Evolutionary conservation across 1,284 basidiomycete species (phyloP), one percentile per base, ranked within the genome.

Genomic region (Ustilago cynodontis): DNA sequence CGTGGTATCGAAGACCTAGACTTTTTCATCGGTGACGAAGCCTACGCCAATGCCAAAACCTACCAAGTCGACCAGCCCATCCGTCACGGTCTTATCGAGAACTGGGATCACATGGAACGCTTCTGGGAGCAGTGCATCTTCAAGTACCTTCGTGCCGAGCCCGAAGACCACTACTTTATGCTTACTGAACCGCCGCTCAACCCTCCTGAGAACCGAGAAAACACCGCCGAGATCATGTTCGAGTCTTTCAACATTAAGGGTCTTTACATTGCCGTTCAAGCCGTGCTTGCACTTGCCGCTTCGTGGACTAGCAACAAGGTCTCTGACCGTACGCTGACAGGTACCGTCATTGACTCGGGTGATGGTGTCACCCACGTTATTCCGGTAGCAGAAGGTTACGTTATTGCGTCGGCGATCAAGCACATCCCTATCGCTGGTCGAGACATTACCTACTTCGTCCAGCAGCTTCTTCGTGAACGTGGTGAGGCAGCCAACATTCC

Each of bases 121-220:
- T 99, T 95, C 88, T 99, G 96, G 97, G 95, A 98, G 87, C 96
- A 99, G 89, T 94, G 93, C 68, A 99, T 99, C 90, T 99, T 99
- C 91, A 99, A 99, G 88, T 99, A 99, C 88, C 90, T 99, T 71
- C 90, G 96, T 68, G 95, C 95, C 14, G 97, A 99, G 87, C 97
- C 97, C 14, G 97, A 99, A 88, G 97, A 99, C 87, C 97, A 99
- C 87, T 94, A 98, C 87, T 98, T 98, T 86, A 90, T 99, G 73
- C 88, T 99, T 82, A 99, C 97, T 29, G 97, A 99, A 86, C 97
- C 97, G 11, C 97, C 97, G 50, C 91, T 99, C 73, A 99, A 99
- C 86, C 91, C 96, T 1, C 97, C 97, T 4, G 97, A 99, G 89
- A 99, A 99, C 88, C 90, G 97, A 78, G 97, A 99, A 87, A 95